Base-by-base conservation (phyloP, 108 stramenopile genomes). In the Seminavis robusta region DNA sequence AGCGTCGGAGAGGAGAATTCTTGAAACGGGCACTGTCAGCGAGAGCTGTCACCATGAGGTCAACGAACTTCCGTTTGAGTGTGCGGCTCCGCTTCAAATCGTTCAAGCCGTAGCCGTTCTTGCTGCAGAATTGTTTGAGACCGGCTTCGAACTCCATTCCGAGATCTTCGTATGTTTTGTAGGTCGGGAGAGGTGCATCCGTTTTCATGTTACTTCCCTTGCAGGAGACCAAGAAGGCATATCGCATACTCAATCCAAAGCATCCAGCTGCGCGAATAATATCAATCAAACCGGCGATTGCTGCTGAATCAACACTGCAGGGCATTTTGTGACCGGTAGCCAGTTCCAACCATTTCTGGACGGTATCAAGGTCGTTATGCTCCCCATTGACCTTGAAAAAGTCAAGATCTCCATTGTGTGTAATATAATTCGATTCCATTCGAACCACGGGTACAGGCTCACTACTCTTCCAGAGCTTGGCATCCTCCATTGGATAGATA, bases 341-440 rank as follows among this genome's bases (percentile, higher is more conserved):
- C 0, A 65, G 52, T 40, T 60, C 65, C 56, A 91, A 55, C 85
- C 85, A 91, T n/a, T 60, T 49, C 37, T 85, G 85, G 27, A 91
- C 40, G n/a, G 64, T 48, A 33, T 74, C 81, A 21, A 87, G 63
- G 17, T 85, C 84, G 53, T 79, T 81, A 26, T 67, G 71, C 45
- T 79, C 71, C 0, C 79, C 79, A 56, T 74, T 74, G 31, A 84
- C 56, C 24, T 65, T 50, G 44, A 67, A 93, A 52, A 85, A 89
- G 26, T 93, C 92, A 56, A 93, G 86, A 63, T 93, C 92, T 31
- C 92, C 92, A 63, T 93, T 93, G 60, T 93, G 92, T 8, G 88
- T 85, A 40, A 89, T 74, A 43, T 69, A 89, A 36, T 81, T 89
- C 41, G 76, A 81, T 1, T 83, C 83, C 1, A 52, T 45, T 56